Evolutionary conservation across 73 alveolate genomes (phyloP).

Genomic region (Paramecium sonneborni): DNA sequence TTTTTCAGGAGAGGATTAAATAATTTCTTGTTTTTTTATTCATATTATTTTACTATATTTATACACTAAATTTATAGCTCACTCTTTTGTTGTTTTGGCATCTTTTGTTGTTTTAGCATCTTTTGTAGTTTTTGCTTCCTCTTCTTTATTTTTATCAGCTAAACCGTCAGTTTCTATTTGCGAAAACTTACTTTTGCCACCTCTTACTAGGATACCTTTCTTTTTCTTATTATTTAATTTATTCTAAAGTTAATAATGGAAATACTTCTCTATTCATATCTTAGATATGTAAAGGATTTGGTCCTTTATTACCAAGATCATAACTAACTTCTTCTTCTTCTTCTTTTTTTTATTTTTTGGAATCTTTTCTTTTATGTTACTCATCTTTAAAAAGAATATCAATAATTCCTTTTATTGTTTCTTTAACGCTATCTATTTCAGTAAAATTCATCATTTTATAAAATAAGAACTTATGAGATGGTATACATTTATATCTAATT

Average conservation of each 20-base stretch:
- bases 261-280: background rate
- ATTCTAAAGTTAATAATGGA: background rate
- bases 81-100: background rate
- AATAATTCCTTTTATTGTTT: background rate
- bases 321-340: background rate
- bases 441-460: conserved; percentile 4
- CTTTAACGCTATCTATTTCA: background rate
- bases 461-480: background rate
- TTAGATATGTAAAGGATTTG: conserved; percentile 14
- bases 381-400: conserved; percentile 14
- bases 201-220: background rate
- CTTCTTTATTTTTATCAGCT: background rate
- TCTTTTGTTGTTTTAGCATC: background rate
- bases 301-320: background rate
- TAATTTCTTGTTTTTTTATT: background rate
- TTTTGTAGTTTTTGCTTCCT: background rate
- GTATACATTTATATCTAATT: background rate
- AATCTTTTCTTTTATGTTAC: background rate
- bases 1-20: conserved; percentile 2
- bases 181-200: background rate
- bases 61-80: conserved; percentile 19
- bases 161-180: conserved; percentile 6
- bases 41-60: background rate
- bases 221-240: background rate
- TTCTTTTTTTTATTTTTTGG: background rate